Conservation (phyloP, 2,329 filamentous ascomycete species). For the Diaporthe sp. region DNA sequence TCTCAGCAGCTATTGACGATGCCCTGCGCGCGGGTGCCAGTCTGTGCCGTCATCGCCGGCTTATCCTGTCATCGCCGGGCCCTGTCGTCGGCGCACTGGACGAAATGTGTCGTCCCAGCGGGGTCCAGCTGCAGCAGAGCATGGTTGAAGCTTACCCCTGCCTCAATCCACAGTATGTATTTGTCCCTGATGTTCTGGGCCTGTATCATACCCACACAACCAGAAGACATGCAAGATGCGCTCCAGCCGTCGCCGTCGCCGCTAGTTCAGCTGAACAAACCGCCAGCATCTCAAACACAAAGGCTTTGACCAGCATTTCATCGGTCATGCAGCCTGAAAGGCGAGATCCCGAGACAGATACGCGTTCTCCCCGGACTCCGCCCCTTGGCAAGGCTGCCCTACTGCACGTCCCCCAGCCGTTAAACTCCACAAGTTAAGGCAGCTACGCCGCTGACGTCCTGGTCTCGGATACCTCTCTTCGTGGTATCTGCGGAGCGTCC, state of each 20-base stretch:
- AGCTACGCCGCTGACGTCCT: background rate
- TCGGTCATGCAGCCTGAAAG: background rate
- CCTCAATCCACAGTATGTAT: background rate
- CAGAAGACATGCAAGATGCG: background rate
- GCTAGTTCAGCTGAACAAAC: background rate
- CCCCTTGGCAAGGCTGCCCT: conserved; percentile 3
- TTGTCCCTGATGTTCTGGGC: background rate
- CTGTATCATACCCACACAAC: background rate
- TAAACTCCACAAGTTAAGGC: conserved; percentile 1
- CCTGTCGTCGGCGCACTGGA: background rate
- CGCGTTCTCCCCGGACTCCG: conserved; percentile 1
- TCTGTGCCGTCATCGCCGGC: background rate
- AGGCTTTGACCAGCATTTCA: background rate
- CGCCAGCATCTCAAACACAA: background rate
- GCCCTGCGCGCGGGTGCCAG: background rate
- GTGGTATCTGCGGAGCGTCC: background rate
- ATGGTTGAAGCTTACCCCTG: background rate
- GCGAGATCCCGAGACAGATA: conserved; percentile 12
- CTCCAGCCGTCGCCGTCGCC: background rate
- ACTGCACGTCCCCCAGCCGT: background rate
- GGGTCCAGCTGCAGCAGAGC: background rate
- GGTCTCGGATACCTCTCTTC: background rate
- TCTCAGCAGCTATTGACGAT: background rate
- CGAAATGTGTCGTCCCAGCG: background rate
- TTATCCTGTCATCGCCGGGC: background rate